Base-by-base conservation (phyloP, 768 basidiomycete genomes). In the Candolleomyces aberdarensis region DNA sequence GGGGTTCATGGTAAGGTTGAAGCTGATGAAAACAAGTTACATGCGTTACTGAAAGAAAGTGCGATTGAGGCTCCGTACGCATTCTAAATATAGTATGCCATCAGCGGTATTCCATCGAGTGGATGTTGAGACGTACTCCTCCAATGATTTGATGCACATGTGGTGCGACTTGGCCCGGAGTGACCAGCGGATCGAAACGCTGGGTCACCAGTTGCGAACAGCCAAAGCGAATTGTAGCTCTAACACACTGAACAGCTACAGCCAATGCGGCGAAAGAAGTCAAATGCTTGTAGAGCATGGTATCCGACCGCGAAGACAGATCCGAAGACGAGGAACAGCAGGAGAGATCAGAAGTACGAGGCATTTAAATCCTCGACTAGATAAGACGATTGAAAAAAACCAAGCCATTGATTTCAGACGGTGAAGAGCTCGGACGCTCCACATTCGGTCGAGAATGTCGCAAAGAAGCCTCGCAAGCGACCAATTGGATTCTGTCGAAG, bases 111-210 rank as follows among this genome's bases (percentile, higher is more conserved):
- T 9, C 11, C 2, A 56, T 32, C 6, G n/a, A 26, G 29, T 46
- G 4, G 39, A 22, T 11, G 2, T 20, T 20, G 36, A 32, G 14
- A 54, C 60, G 15, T 56, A 61, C 54, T n/a, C 60, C 60, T 36
- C 60, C 60, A n/a, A 61, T 61, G 44, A 61, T 61, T 43, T 61
- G 60, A 29, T 61, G 60, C 20, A 61, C 44, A 29, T 61, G 60
- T 22, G 60, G 54, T 10, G 60, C 44, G 1, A 61, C 60, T 49
- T 56, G 19, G 11, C 60, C 60, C 7, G 60, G 60, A 11, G 60
- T 56, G 36, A 61, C 60, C n/a, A 61, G 40, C 53, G 60, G 60
- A 54, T 61, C 60, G 60, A 61, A 61, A 5, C 60, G 60, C 31
- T 61, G 22, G 32, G 60, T 61, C n/a, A 61, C 60, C 29, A 61